A percentile compares a stretch with the other conserved stretches of the same genome.
Evolutionary conservation across 495 filamentous ascomycete genomes (phyloP).

Genomic region (Schizothecium vesticola): DNA sequence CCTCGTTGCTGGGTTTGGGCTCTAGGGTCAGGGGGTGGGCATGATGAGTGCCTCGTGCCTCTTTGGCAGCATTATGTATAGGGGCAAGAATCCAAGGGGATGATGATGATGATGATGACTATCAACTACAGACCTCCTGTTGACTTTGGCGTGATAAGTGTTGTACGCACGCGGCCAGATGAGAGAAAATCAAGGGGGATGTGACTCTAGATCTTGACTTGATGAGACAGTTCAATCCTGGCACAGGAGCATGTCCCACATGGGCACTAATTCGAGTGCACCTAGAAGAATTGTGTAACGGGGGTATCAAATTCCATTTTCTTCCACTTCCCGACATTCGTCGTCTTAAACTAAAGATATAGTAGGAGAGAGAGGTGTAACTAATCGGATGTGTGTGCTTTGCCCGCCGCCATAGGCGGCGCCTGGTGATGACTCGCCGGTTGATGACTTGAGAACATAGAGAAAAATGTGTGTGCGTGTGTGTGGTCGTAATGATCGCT

Average conservation of each 20-base stretch:
- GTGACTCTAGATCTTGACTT: background rate
- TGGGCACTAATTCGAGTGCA: background rate
- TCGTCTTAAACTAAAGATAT: background rate
- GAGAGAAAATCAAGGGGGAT: background rate
- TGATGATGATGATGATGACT: background rate
- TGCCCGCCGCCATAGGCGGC: no score
- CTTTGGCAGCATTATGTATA: background rate
- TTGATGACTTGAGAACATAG: background rate
- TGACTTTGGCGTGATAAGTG: background rate
- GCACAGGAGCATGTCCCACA: no score
- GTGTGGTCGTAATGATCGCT: background rate
- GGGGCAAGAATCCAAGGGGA: background rate
- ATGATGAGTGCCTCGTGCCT: background rate
- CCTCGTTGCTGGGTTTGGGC: background rate
- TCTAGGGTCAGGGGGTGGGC: background rate
- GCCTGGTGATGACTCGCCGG: background rate
- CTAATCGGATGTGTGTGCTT: background rate
- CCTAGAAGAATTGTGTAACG: background rate
- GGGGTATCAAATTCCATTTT: background rate
- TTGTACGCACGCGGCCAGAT: background rate
- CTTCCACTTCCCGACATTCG: background rate
- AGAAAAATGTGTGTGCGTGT: background rate
- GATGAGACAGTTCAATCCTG: background rate
- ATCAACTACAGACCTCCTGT: background rate
- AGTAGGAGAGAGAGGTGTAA: background rate